A percentile compares a stretch with the other conserved stretches of the same genome.
phyloP scores from a whole-genome alignment of 176 grass and related monocot species.

The Phoenix roebelenii region DNA sequence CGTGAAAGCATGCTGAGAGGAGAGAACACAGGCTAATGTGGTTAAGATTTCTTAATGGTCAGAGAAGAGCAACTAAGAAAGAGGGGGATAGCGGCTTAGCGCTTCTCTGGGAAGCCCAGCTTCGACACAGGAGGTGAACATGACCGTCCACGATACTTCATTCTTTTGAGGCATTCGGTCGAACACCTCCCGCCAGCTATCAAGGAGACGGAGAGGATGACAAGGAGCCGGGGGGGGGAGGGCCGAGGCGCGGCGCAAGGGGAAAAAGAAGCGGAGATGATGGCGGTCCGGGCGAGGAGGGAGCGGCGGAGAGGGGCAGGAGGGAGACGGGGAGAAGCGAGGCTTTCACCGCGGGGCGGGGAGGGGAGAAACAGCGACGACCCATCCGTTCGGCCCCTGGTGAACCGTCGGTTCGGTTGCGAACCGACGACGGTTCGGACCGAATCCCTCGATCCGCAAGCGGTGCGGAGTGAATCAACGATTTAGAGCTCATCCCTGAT shows the following conservation, averaged over 20 bases:
- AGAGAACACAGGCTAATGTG: conserved; percentile 13
- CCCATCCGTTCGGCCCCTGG: no score
- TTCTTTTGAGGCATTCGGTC: conserved; percentile 14
- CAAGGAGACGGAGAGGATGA: background rate
- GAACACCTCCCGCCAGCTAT: conserved; percentile 2
- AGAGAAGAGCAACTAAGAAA: conserved; percentile 5
- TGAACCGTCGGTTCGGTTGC: background rate
- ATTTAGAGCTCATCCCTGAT: no score
- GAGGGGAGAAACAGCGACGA: no score
- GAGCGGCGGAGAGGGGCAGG: no score
- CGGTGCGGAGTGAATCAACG: no score
- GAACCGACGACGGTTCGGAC: no score
- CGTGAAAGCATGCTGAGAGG: conserved; percentile 19
- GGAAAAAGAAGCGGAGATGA: no score
- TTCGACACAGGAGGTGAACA: conserved; percentile 5
- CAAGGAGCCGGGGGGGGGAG: background rate
- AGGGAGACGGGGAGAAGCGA: no score
- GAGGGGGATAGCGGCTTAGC: background rate
- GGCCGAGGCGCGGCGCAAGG: no score
- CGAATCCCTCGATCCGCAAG: no score
- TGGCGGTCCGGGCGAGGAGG: no score
- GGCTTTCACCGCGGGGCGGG: no score
- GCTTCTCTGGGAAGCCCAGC: conserved; percentile 11
- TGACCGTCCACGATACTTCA: conserved; percentile 18
- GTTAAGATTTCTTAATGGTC: conserved; percentile 11